These are phyloP conservation scores for Axilococcus clingmanii DNA, from an alignment of 139 green algal species.

Conservation along the genomic window DNA sequence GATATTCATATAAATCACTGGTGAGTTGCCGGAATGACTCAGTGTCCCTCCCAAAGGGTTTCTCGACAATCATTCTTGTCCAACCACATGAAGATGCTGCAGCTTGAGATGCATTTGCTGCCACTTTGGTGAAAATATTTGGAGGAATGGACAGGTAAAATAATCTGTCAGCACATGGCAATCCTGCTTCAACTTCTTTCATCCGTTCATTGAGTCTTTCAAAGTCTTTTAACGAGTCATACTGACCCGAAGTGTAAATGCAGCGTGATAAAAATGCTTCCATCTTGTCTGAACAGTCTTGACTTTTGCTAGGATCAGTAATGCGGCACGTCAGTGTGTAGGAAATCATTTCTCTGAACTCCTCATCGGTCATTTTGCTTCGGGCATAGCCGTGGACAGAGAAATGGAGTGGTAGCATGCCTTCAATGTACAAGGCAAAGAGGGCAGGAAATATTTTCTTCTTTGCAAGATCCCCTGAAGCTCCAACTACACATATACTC, in stretches of 20 bases:
- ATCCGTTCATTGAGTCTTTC: constrained; percentile 52
- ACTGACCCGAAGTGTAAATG: constrained; percentile 80
- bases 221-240: constrained; percentile 63
- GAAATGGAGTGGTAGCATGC: constrained; percentile 77
- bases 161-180: constrained; percentile 63
- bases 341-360: constrained; percentile 78
- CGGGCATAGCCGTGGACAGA: constrained; percentile 87
- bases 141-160: constrained; percentile 99
- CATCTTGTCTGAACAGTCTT: constrained; percentile 57
- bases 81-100: constrained; percentile 72
- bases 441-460: constrained; percentile 99
- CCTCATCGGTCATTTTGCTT: constrained; percentile 76
- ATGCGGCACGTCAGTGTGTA: constrained; percentile 68
- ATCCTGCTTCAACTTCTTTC: constrained; percentile 43
- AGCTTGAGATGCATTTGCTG: constrained; percentile 51
- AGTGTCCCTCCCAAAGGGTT: constrained; percentile 92
- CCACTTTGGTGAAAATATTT: constrained; percentile 76
- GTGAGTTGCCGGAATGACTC: constrained; percentile 67
- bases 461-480: constrained; percentile 90
- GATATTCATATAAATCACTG: constrained; percentile 56
- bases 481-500: constrained; percentile 86
- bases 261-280: constrained; percentile 79
- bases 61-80: constrained; percentile 98
- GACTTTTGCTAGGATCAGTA: background rate
- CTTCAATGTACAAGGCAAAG: constrained; percentile 92